Percentiles rank a stretch among this genome's conserved stretches.
phyloP scores from a whole-genome alignment of 257 asterid species.

The Hygrophila difformis region DNA sequence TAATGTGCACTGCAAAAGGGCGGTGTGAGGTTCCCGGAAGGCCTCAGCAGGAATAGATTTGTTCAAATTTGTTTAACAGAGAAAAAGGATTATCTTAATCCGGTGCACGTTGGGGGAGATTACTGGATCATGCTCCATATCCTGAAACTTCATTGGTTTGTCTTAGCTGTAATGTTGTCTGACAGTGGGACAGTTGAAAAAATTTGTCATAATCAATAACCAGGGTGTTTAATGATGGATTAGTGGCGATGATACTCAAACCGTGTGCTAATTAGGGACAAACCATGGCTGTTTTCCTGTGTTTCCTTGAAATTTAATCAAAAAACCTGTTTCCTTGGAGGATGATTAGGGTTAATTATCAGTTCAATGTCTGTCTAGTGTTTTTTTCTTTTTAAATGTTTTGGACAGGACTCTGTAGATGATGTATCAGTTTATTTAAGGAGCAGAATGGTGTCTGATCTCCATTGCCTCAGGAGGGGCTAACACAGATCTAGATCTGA shows the following conservation, averaged over 20 bases:
- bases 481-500: slow-evolving; percentile 65
- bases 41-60: slow-evolving; percentile 23
- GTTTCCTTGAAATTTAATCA: too few relatives aligned
- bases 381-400: slow-evolving; percentile 46
- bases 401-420: background rate
- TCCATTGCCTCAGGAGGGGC: slow-evolving; percentile 39
- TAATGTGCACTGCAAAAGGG: slow-evolving; percentile 20
- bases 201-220: too few relatives aligned
- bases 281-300: too few relatives aligned
- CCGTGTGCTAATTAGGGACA: slow-evolving; percentile 10
- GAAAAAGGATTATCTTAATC: too few relatives aligned
- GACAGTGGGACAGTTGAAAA: slow-evolving; percentile 35
- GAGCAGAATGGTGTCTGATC: slow-evolving; percentile 23
- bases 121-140: too few relatives aligned
- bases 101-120: too few relatives aligned
- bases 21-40: slow-evolving; percentile 30
- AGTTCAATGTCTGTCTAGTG: too few relatives aligned
- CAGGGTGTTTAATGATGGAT: background rate
- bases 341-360: too few relatives aligned
- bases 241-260: slow-evolving; percentile 18
- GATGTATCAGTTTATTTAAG: background rate
- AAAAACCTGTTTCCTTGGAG: too few relatives aligned
- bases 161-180: slow-evolving; percentile 52
- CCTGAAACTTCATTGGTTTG: slow-evolving; percentile 4
- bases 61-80: too few relatives aligned